A percentile compares a stretch with the other conserved stretches of the same genome.
Conservation (phyloP, 768 basidiomycete genomes). For the Boletellus ananas region DNA sequence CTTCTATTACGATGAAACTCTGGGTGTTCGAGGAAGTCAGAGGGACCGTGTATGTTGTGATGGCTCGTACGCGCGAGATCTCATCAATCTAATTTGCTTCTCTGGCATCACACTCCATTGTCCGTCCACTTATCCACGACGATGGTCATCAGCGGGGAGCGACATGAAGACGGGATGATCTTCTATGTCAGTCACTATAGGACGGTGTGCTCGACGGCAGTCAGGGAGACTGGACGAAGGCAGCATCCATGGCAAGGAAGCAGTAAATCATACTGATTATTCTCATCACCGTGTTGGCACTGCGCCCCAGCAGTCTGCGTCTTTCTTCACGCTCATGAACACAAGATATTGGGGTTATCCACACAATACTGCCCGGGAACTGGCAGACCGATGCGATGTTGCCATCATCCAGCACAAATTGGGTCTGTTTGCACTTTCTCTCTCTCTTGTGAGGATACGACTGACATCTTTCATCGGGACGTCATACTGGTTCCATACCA, state of each 20-base stretch:
- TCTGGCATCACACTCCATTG: slow-evolving; percentile 37
- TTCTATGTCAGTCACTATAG: no score
- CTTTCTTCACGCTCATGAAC: no score
- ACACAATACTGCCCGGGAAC: slow-evolving; percentile 82
- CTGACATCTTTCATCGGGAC: slow-evolving; percentile 36
- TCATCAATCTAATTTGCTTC: background rate
- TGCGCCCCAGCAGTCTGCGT: slow-evolving; percentile 63
- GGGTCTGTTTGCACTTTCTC: slow-evolving; percentile 31
- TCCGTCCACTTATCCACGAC: slow-evolving; percentile 67
- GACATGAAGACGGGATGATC: slow-evolving; percentile 46
- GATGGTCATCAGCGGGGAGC: slow-evolving; percentile 46
- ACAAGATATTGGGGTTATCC: slow-evolving; percentile 85
- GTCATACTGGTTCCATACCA: slow-evolving; percentile 90
- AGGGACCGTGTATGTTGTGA: slow-evolving; percentile 64
- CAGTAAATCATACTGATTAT: slow-evolving; percentile 72
- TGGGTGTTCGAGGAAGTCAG: slow-evolving; percentile 86
- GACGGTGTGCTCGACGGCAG: no score
- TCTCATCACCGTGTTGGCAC: slow-evolving; percentile 83
- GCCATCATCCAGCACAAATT: slow-evolving; percentile 92
- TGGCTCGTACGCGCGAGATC: background rate
- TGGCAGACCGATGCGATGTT: slow-evolving; percentile 78
- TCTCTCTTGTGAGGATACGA: slow-evolving; percentile 23
- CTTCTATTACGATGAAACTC: slow-evolving; percentile 78
- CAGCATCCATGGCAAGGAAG: slow-evolving; percentile 78
- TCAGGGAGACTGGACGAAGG: no score